Evolutionary conservation across 2,329 filamentous ascomycete species (phyloP), one percentile per base, ranked within the genome.

Genomic region (Aspergillus quadrilineatus): DNA sequence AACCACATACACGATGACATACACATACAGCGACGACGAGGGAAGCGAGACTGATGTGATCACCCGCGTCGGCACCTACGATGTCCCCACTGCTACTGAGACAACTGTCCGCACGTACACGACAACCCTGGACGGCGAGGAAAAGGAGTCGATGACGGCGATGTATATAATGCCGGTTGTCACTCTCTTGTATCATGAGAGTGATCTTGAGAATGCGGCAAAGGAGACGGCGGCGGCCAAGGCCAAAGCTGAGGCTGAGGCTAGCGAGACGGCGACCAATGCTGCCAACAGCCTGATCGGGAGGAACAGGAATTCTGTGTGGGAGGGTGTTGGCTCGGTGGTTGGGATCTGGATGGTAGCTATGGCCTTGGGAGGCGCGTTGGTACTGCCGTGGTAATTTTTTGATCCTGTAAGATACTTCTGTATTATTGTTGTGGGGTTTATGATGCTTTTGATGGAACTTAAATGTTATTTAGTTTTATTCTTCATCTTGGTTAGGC

Each of bases 171-270:
- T 37, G 34, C 48, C 48, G 6, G 36, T 15, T 10, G 30, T 50
- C 26, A 50, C 48, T 15, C 34, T 50, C 9, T n/a, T 50, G 28
- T 26, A 50, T 22, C 48, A 50, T 14, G 48, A 50, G 48, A 42
- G 34, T 12, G 48, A 50, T 17, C 8, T 43, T 14, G 34, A 37
- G 4, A n/a, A 39, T 26, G 26, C 37, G 1, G 48, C 22, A 37
- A 28, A 36, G 17, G 48, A 17, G 29, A 32, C 44, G 34, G n/a
- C n/a, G 47, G n/a, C 9, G 47, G 36, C 34, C n/a, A n/a, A 22
- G 34, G 36, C 34, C n/a, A n/a, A 22, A n/a, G 17, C 22, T 29
- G 12, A 12, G 12, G 28, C n/a, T 9, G n/a, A 17, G 17, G 26
- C 15, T 9, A 50, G 26, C 37, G 47, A 39, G 17, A 50, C 32